A percentile compares a stretch with the other conserved stretches of the same genome.
These are phyloP conservation scores for Epichloe uncinata DNA, from an alignment of 2,329 filamentous ascomycete species.

Conservation along the genomic window DNA sequence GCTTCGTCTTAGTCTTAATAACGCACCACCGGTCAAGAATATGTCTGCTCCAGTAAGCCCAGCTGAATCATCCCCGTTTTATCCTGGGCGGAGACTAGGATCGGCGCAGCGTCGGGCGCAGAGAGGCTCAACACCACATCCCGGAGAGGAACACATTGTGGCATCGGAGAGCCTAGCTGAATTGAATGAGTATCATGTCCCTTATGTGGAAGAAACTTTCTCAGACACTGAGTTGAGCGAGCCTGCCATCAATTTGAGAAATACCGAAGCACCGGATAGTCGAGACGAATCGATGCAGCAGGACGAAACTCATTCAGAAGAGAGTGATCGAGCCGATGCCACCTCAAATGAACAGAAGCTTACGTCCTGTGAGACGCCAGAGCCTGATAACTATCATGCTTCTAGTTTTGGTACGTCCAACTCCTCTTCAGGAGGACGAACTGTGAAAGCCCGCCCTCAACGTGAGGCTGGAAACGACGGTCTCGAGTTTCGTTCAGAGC, in stretches of 20 bases:
- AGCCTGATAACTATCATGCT: not conserved
- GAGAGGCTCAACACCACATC: constrained; percentile 8
- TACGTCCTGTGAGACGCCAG: not conserved
- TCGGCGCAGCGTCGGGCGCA: constrained; percentile 18
- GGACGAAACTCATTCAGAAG: not conserved
- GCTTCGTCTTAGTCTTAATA: not conserved
- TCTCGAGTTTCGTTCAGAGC: not conserved
- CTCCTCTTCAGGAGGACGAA: not conserved
- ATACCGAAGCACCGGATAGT: not conserved
- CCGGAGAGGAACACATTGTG: not conserved
- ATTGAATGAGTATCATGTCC: constrained; percentile 6
- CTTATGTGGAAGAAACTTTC: constrained; percentile 9
- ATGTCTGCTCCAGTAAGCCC: constrained; percentile 1
- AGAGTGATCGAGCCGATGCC: not conserved
- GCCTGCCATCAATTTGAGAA: not conserved
- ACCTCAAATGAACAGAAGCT: not conserved
- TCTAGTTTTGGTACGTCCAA: not conserved
- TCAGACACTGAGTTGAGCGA: not conserved
- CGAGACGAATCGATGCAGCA: not conserved
- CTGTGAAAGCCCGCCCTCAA: not conserved
- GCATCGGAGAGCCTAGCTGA: not conserved
- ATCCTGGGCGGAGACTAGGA: constrained; percentile 12
- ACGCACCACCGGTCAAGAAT: not conserved
- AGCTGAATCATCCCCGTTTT: constrained; percentile 8
- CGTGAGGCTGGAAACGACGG: not conserved